Conservation (phyloP, 2,329 filamentous ascomycete species). For the Alternaria ethzedia region DNA sequence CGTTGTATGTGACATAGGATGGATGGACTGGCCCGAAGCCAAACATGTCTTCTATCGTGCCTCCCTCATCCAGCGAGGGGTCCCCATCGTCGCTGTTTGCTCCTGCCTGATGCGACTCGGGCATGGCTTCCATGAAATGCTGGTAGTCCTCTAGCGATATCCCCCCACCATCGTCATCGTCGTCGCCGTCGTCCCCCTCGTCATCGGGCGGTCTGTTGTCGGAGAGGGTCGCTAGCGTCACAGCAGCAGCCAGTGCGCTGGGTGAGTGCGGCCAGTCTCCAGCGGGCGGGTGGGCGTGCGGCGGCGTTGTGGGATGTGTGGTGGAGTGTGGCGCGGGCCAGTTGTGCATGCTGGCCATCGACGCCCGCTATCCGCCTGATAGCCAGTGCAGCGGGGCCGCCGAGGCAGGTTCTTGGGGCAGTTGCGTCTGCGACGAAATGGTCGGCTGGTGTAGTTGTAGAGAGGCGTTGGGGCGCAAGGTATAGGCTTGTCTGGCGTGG, state of each 20-base stretch:
- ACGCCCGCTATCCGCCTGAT: slow-evolving; percentile 21
- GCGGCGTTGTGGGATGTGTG: slow-evolving; percentile 19
- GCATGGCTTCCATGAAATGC: slow-evolving; percentile 14
- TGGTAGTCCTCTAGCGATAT: slow-evolving; percentile 32
- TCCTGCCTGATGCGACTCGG: slow-evolving; percentile 5
- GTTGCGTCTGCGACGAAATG: slow-evolving; percentile 5
- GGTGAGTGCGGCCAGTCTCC: slow-evolving; percentile 23
- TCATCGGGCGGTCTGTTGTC: slow-evolving; percentile 33
- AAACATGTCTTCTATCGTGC: slow-evolving; percentile 22
- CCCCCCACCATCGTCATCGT: slow-evolving; percentile 31
- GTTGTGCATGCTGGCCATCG: slow-evolving; percentile 37
- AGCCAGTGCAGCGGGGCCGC: slow-evolving; percentile 17
- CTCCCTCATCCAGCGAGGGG: slow-evolving; percentile 1
- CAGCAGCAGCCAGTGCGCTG: slow-evolving; percentile 32
- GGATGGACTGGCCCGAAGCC: slow-evolving; percentile 24
- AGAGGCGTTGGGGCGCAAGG: slow-evolving; percentile 23
- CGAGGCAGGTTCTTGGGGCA: slow-evolving; percentile 6
- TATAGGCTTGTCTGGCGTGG: slow-evolving; percentile 13
- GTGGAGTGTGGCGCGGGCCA: slow-evolving; percentile 17
- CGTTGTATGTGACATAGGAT: slow-evolving; percentile 9
- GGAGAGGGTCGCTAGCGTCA: slow-evolving; percentile 37
- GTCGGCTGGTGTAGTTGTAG: slow-evolving; percentile 1
- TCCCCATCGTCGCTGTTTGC: slow-evolving; percentile 1
- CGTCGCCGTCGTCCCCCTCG: slow-evolving; percentile 11
- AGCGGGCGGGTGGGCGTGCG: slow-evolving; percentile 3